Base-by-base conservation (phyloP, 345 rosid species). In the Corchorus capsularis region DNA sequence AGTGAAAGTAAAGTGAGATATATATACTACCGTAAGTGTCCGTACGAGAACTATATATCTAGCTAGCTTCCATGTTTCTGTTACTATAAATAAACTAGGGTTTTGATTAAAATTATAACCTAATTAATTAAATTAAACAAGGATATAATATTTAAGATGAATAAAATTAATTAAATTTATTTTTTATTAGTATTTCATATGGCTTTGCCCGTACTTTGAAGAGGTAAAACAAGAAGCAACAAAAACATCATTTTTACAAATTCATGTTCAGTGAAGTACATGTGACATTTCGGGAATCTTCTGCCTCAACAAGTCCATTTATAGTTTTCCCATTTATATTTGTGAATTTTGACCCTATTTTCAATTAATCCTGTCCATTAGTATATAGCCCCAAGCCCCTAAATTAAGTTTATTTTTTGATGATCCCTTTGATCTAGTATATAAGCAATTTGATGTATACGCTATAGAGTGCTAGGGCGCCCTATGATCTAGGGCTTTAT, bases 1-100 rank as follows among this genome's bases (percentile, higher is more conserved):
- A 20, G 55, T 20, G 8, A 10, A 14, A 49, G 16, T 16, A 3
- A 62, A 79, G 72, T 69, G 75, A 79, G 75, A 62, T 75, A 57
- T 43, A 57, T 22, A 20, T 57, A 57, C 27, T 14, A 3, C 6
- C 13, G 20, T 41, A 2, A 66, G 52, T 8, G 5, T 39, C 52
- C 15, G 63, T 55, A 72, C 41, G 4, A 66, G 27, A 27, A 27
- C 27, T 27, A 27, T 27, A 27, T 27, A 27, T 27, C 27, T 27
- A 27, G 4, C 43, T 39, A 20, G 4, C 71, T 46, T 66, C 53
- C 35, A 45, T 65, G 16, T 80, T 79, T 71, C 56, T 63, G 27
- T 17, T n/a, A 62, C 27, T 19, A 41, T 3, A 39, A 39, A 27
- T 27, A 27, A 27, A 27, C 27, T 27, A 27, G 27, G 27, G 27